phyloP scores from a whole-genome alignment of 1,284 basidiomycete species.

The Somion occarium region DNA sequence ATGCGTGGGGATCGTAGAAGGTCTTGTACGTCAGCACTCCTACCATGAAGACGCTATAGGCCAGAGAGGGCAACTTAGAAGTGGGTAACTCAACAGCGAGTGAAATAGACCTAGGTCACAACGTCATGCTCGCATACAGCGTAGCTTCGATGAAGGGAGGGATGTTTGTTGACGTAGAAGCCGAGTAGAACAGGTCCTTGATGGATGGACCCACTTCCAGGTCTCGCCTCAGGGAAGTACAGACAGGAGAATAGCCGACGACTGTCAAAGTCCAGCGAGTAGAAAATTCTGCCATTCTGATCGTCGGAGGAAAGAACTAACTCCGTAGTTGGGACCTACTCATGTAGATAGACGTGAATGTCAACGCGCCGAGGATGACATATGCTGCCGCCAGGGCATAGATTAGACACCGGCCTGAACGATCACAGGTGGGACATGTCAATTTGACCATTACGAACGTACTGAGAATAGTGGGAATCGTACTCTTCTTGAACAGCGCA shows the following conservation, averaged over 20 bases:
- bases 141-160: background rate
- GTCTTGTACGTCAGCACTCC: constrained; percentile 11
- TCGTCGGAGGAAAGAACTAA: constrained; percentile 1
- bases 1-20: background rate
- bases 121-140: constrained; percentile 6
- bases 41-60: constrained; percentile 10
- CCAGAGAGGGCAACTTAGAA: constrained; percentile 8
- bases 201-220: background rate
- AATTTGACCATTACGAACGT: no score
- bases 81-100: background rate
- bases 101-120: no score
- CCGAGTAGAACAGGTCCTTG: background rate
- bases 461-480: no score
- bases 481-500: constrained; percentile 12
- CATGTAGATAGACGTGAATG: constrained; percentile 2
- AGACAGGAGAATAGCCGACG: background rate
- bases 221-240: background rate
- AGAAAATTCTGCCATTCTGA: background rate
- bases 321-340: constrained; percentile 5
- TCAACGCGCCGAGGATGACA: background rate
- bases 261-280: background rate
- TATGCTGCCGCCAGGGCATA: background rate
- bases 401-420: background rate
- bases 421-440: no score
- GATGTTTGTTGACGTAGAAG: background rate